These are phyloP conservation scores for Tolypocladium tundrense DNA, from an alignment of 2,329 filamentous ascomycete genomes.

Conservation along the genomic window DNA sequence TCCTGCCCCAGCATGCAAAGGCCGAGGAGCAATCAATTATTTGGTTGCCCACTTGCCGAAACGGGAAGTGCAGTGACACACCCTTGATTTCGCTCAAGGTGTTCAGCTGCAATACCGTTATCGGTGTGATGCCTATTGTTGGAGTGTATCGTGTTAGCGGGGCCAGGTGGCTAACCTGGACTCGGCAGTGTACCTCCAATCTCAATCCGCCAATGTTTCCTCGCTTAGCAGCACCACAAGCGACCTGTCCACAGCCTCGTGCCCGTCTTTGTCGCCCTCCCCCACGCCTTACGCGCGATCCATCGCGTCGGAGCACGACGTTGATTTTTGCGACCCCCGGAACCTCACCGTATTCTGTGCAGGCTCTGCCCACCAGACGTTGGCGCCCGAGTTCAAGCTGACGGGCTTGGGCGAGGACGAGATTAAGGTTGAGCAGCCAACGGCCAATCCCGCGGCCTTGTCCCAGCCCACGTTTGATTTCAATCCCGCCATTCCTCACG, in stretches of 20 bases:
- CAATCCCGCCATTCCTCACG: slow-evolving; percentile 37
- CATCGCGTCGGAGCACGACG: slow-evolving; percentile 57
- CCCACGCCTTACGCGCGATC: slow-evolving; percentile 69
- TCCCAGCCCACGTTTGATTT: slow-evolving; percentile 40
- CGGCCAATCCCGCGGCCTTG: slow-evolving; percentile 31
- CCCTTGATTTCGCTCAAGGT: background rate
- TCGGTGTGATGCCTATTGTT: background rate
- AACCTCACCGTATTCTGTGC: slow-evolving; percentile 65
- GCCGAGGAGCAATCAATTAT: background rate
- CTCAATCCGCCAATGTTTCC: slow-evolving; percentile 36
- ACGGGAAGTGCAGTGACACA: background rate
- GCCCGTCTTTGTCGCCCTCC: slow-evolving; percentile 79
- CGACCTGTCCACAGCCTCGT: slow-evolving; percentile 66
- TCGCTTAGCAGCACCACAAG: slow-evolving; percentile 55
- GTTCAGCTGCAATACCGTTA: background rate
- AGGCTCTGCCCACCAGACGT: slow-evolving; percentile 35
- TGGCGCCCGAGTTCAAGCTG: slow-evolving; percentile 54
- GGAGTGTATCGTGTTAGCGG: slow-evolving; percentile 9
- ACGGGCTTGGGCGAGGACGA: slow-evolving; percentile 57
- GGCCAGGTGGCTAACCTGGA: slow-evolving; percentile 23
- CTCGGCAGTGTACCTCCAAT: slow-evolving; percentile 38
- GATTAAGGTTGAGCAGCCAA: slow-evolving; percentile 33
- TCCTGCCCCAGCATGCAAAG: background rate
- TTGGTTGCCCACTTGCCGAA: background rate
- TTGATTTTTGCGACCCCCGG: slow-evolving; percentile 85